Evolutionary conservation across 2,329 filamentous ascomycete genomes (phyloP).

Genomic region (Rhinocladiella similis): DNA sequence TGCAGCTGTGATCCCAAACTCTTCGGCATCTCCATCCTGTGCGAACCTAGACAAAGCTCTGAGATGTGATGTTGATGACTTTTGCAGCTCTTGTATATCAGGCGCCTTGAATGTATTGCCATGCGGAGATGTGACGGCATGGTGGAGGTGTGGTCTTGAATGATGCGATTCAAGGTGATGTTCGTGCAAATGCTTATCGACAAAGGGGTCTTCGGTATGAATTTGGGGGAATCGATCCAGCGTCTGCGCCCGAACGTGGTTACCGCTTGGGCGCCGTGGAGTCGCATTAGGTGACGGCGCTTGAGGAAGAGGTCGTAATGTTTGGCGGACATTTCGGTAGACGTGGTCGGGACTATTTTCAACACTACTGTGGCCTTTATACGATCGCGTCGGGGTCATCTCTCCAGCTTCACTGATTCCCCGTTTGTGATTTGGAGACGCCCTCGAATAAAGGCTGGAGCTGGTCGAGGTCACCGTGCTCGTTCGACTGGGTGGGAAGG

Average conservation of each 20-base stretch:
- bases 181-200: conserved; percentile 44
- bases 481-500: conserved; percentile 56
- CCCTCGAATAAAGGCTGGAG: conserved; percentile 58
- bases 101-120: conserved; percentile 59
- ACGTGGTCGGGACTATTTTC: conserved; percentile 59
- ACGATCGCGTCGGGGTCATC: conserved; percentile 52
- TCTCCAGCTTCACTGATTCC: conserved; percentile 71
- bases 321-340: conserved; percentile 73
- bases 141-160: conserved; percentile 38
- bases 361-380: conserved; percentile 44
- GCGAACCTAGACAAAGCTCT: conserved; percentile 83
- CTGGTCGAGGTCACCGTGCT: conserved; percentile 72
- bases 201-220: conserved; percentile 48
- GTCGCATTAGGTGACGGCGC: conserved; percentile 55
- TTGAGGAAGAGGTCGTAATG: conserved; percentile 72
- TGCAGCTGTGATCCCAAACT: conserved; percentile 75
- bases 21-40: conserved; percentile 71
- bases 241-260: conserved; percentile 61
- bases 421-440: conserved; percentile 62
- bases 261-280: conserved; percentile 38
- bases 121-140: conserved; percentile 31
- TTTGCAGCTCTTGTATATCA: conserved; percentile 78
- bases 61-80: conserved; percentile 86
- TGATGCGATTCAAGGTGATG: conserved; percentile 44
- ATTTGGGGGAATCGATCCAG: conserved; percentile 61